Evolutionary conservation across 768 basidiomycete species (phyloP).

Genomic region (Leccinum ochraceum): DNA sequence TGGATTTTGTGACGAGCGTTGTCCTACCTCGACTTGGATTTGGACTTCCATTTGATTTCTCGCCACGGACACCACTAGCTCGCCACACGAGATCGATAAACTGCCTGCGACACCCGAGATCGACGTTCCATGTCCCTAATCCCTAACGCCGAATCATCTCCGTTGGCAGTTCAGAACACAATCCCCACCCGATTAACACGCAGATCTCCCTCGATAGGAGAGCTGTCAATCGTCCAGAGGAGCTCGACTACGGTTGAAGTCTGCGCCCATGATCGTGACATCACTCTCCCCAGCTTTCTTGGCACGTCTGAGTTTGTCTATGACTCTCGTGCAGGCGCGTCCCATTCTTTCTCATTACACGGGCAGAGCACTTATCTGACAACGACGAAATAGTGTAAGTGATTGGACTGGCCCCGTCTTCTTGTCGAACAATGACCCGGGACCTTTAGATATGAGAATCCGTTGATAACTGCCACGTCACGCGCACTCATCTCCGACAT

Average conservation of each 20-base stretch:
- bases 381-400: slow-evolving; percentile 28
- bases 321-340: slow-evolving; percentile 69
- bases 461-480: slow-evolving; percentile 72
- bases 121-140: slow-evolving; percentile 12
- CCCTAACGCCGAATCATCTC: slow-evolving; percentile 3
- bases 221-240: slow-evolving; percentile 38
- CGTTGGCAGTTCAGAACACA: background rate
- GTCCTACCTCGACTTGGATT: background rate
- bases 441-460: slow-evolving; percentile 69
- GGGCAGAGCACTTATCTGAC: slow-evolving; percentile 11
- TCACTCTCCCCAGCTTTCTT: slow-evolving; percentile 42
- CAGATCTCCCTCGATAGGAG: slow-evolving; percentile 20
- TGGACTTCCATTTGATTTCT: background rate
- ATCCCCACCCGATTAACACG: background rate
- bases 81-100: background rate
- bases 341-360: slow-evolving; percentile 2
- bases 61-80: background rate
- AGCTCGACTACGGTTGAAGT: slow-evolving; percentile 67
- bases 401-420: background rate
- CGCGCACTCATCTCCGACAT: slow-evolving; percentile 73
- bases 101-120: background rate
- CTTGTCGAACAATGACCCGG: slow-evolving; percentile 10
- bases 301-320: slow-evolving; percentile 64
- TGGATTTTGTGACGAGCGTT: background rate
- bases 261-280: slow-evolving; percentile 62